A percentile compares a stretch with the other conserved stretches of the same genome.
Evolutionary conservation across 2,329 filamentous ascomycete species (phyloP).

Genomic region (Aspergillus fischeri): DNA sequence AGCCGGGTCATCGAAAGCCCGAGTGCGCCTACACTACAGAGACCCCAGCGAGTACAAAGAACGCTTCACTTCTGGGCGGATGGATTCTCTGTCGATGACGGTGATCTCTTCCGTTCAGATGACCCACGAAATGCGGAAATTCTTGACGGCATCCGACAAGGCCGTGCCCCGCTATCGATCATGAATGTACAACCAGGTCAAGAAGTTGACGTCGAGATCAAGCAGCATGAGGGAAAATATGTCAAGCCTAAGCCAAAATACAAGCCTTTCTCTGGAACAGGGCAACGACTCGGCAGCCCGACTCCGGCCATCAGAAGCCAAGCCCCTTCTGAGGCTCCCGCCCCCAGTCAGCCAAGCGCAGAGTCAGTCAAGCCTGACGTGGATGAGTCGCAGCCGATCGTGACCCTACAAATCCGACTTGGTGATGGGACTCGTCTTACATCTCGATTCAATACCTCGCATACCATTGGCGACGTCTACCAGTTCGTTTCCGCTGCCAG

Average conservation of each 20-base stretch:
- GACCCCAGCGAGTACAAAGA: slow-evolving; percentile 51
- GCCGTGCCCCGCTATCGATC: slow-evolving; percentile 59
- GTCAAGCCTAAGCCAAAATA: slow-evolving; percentile 60
- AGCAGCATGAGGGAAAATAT: slow-evolving; percentile 62
- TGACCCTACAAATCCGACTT: slow-evolving; percentile 60
- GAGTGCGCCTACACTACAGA: slow-evolving; percentile 36
- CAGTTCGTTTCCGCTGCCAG: slow-evolving; percentile 55
- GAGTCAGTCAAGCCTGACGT: slow-evolving; percentile 44
- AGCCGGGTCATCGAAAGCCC: slow-evolving; percentile 55
- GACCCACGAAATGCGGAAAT: slow-evolving; percentile 60
- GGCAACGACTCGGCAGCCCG: slow-evolving; percentile 60
- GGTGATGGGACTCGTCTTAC: slow-evolving; percentile 59
- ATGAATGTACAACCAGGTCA: slow-evolving; percentile 60
- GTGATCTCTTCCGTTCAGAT: slow-evolving; percentile 59
- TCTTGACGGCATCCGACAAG: slow-evolving; percentile 59
- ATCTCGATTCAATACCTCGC: slow-evolving; percentile 61
- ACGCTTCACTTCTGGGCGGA: slow-evolving; percentile 63
- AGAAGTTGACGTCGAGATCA: slow-evolving; percentile 62
- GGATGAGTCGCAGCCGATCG: slow-evolving; percentile 54
- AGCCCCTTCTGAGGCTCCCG: slow-evolving; percentile 27
- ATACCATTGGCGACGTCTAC: slow-evolving; percentile 63
- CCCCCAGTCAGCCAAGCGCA: slow-evolving; percentile 15
- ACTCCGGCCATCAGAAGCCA: slow-evolving; percentile 50
- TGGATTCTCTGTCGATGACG: slow-evolving; percentile 64
- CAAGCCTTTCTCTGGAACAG: slow-evolving; percentile 58